Evolutionary conservation across 257 asterid genomes (phyloP).

Genomic region (Orobanche coerulescens): DNA sequence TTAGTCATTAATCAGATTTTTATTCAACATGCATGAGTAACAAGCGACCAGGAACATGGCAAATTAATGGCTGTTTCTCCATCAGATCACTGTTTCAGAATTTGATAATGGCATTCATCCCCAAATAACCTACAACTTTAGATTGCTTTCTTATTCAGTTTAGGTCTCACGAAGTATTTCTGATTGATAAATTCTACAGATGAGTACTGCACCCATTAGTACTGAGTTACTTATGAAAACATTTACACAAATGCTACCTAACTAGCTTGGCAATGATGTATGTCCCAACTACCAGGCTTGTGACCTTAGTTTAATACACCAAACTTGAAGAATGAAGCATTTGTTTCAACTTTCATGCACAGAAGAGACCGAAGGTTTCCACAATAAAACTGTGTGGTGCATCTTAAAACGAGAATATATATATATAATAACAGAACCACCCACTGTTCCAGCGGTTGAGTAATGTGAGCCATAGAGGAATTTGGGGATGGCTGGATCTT

Average conservation of each 20-base stretch:
- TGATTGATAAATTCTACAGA: background rate
- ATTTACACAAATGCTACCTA: constrained; percentile 12
- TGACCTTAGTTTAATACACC: constrained; percentile 12
- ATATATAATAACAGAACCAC: constrained; percentile 32
- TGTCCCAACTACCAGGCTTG: constrained; percentile 1
- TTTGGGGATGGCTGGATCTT: constrained; percentile 93
- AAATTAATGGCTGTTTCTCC: background rate
- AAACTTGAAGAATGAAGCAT: constrained; percentile 12
- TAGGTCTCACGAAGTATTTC: background rate
- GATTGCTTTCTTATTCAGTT: background rate
- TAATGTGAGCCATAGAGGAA: constrained; percentile 98
- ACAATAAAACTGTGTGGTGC: background rate
- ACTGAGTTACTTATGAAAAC: background rate
- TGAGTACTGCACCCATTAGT: background rate
- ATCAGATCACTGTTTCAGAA: background rate
- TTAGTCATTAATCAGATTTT: background rate
- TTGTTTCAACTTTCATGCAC: constrained; percentile 12
- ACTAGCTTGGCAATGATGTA: background rate
- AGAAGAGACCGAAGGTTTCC: background rate
- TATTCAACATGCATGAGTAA: background rate
- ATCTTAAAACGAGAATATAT: constrained; percentile 9
- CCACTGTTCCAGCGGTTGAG: constrained; percentile 97
- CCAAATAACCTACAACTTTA: background rate
- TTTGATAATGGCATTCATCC: background rate
- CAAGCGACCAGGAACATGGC: background rate